Percentiles rank a stretch among this genome's conserved stretches.
phyloP scores from a whole-genome alignment of 805 yeast species.

The Metschnikowia kofuensis region DNA sequence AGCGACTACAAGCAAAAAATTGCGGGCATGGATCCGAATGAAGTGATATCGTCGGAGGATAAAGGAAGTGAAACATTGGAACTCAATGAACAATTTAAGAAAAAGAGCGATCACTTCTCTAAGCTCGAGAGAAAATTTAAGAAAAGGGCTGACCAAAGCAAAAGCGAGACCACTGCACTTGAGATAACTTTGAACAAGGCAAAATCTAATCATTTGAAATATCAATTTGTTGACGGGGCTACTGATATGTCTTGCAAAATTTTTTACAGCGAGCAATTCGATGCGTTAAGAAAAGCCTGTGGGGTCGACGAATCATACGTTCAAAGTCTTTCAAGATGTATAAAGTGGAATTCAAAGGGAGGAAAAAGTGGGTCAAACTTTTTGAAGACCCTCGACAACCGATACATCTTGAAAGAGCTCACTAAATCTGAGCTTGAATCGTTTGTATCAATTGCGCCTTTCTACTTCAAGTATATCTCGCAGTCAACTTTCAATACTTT shows the following conservation, averaged over 20 bases:
- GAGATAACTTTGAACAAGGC: conserved; percentile 75
- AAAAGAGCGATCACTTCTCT: conserved; percentile 35
- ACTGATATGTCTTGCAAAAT: conserved; percentile 88
- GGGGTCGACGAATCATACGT: conserved; percentile 71
- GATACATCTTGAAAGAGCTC: conserved; percentile 85
- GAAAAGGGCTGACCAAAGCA: conserved; percentile 23
- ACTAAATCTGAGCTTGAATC: conserved; percentile 88
- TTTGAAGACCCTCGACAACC: conserved; percentile 84
- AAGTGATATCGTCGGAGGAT: conserved; percentile 3
- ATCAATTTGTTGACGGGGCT: conserved; percentile 84
- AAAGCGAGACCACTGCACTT: conserved; percentile 31
- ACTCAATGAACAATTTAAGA: conserved; percentile 27
- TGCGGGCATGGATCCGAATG: conserved; percentile 29
- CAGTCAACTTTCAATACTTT: conserved; percentile 93
- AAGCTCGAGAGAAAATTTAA: conserved; percentile 43
- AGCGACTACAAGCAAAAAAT: conserved; percentile 75
- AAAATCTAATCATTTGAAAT: conserved; percentile 86
- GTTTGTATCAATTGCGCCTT: conserved; percentile 92
- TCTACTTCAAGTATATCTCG: conserved; percentile 92
- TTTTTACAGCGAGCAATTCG: conserved; percentile 94
- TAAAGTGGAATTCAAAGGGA: conserved; percentile 94
- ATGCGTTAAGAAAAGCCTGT: conserved; percentile 85
- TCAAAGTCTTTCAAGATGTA: conserved; percentile 88
- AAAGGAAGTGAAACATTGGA: conserved; percentile 22
- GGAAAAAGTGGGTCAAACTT: conserved; percentile 97